Conservation (phyloP, 257 asterid genomes). For the Paulownia fortunei region DNA sequence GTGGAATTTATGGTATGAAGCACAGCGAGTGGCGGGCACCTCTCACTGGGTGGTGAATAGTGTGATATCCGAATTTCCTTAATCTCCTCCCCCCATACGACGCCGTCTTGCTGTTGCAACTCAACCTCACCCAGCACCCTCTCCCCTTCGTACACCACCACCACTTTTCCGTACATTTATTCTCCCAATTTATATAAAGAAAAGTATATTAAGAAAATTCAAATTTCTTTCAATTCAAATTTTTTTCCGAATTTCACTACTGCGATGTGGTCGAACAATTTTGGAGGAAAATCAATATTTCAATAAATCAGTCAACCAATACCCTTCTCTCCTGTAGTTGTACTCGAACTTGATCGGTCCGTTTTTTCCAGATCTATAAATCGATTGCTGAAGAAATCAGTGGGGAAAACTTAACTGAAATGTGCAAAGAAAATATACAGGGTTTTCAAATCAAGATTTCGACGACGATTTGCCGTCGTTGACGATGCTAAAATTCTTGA, state of each 20-base stretch:
- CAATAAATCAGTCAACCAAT: slow-evolving; percentile 40
- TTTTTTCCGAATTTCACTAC: slow-evolving; percentile 39
- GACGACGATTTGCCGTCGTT: slow-evolving; percentile 16
- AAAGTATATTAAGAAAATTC: background rate
- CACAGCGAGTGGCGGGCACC: slow-evolving; percentile 96
- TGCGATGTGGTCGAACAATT: slow-evolving; percentile 41
- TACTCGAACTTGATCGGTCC: slow-evolving; percentile 42
- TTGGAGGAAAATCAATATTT: slow-evolving; percentile 42
- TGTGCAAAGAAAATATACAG: slow-evolving; percentile 23
- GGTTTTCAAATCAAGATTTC: slow-evolving; percentile 47
- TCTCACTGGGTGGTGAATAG: slow-evolving; percentile 79
- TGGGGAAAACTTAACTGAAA: background rate
- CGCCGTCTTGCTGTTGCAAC: slow-evolving; percentile 60
- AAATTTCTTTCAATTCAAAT: too few relatives aligned
- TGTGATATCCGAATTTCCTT: slow-evolving; percentile 78
- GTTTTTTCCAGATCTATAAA: slow-evolving; percentile 46
- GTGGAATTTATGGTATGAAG: slow-evolving; percentile 63
- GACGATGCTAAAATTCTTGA: slow-evolving; percentile 11
- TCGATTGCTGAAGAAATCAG: slow-evolving; percentile 35
- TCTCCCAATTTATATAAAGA: background rate
- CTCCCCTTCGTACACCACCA: slow-evolving; percentile 71
- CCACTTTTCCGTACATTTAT: slow-evolving; percentile 54
- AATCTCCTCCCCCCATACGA: slow-evolving; percentile 51
- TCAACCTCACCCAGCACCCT: slow-evolving; percentile 84
- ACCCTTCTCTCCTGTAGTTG: slow-evolving; percentile 26